Percentiles rank a stretch among this genome's conserved stretches.
phyloP scores from a whole-genome alignment of 768 basidiomycete species.

The Psilocybe subaeruginosa region DNA sequence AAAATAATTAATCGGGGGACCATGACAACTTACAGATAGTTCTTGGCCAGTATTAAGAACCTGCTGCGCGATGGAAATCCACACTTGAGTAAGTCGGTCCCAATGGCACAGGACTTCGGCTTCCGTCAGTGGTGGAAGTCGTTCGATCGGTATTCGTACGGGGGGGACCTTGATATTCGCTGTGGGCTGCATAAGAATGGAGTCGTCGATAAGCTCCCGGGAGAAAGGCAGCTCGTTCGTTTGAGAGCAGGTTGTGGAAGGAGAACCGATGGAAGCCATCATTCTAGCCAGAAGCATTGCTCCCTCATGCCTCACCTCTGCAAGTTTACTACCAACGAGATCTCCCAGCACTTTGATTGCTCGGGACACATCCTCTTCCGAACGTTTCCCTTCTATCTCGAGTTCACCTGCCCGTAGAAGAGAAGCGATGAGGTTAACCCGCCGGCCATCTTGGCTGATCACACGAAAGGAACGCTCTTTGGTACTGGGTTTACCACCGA shows the following conservation, averaged over 20 bases:
- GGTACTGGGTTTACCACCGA: constrained; percentile 16
- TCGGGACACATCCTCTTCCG: constrained; percentile 16
- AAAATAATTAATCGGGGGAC: background rate
- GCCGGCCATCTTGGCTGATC: constrained; percentile 54
- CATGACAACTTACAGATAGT: constrained; percentile 8
- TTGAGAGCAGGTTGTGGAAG: background rate
- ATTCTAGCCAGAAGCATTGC: constrained; percentile 26
- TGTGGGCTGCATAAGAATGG: constrained; percentile 12
- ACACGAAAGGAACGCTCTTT: constrained; percentile 42
- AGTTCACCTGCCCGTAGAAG: constrained; percentile 31
- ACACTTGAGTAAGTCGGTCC: constrained; percentile 22
- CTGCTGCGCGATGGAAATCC: constrained; percentile 16
- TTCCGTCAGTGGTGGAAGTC: constrained; percentile 21
- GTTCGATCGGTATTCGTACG: background rate
- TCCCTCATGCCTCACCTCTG: constrained; percentile 1
- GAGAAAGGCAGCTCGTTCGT: constrained; percentile 24
- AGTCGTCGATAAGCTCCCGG: constrained; percentile 47
- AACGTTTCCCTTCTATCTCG: constrained; percentile 5
- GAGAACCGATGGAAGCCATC: constrained; percentile 30
- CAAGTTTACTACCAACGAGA: constrained; percentile 5
- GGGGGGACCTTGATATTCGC: background rate
- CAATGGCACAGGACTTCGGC: constrained; percentile 28
- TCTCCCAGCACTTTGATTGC: constrained; percentile 16
- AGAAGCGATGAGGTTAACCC: constrained; percentile 38
- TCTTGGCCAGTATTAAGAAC: constrained; percentile 8